Evolutionary conservation across 768 basidiomycete genomes (phyloP).

Genomic region (Leccinum fibrillosum): DNA sequence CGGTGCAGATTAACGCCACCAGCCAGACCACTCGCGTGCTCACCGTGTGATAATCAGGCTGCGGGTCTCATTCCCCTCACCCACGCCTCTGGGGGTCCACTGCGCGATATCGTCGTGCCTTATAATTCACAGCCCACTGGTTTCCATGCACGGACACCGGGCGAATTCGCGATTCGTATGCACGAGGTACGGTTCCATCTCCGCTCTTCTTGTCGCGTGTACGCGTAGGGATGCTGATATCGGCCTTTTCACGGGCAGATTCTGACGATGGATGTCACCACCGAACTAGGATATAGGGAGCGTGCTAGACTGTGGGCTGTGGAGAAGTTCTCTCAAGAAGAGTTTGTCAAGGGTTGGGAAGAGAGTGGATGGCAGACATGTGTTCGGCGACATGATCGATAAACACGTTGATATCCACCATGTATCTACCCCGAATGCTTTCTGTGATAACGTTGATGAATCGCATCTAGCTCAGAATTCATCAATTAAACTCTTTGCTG

Average conservation of each 20-base stretch:
- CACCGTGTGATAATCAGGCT: conserved; percentile 50
- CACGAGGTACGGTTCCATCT: conserved; percentile 40
- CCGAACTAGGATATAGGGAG: conserved; percentile 59
- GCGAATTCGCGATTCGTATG: conserved; percentile 65
- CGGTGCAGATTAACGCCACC: conserved; percentile 7
- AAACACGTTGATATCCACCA: not conserved
- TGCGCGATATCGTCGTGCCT: conserved; percentile 88
- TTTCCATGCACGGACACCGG: conserved; percentile 70
- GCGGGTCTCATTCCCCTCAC: conserved; percentile 91
- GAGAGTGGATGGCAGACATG: conserved; percentile 54
- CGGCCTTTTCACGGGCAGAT: conserved; percentile 14
- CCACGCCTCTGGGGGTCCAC: conserved; percentile 90
- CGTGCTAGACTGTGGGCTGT: conserved; percentile 71
- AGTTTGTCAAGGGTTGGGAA: conserved; percentile 78
- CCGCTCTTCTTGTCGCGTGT: conserved; percentile 2
- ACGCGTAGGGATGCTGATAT: conserved; percentile 6
- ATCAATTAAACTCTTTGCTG: not conserved
- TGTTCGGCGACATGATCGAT: conserved; percentile 7
- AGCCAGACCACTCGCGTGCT: conserved; percentile 8
- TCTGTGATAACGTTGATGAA: not conserved
- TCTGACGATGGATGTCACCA: conserved; percentile 51
- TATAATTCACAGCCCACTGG: conserved; percentile 72
- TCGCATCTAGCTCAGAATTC: too few relatives aligned
- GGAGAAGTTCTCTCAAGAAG: conserved; percentile 68
- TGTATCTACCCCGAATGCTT: not conserved